A percentile compares a stretch with the other conserved stretches of the same genome.
phyloP scores from a whole-genome alignment of 345 rosid genomes.

The Gossypium mustelinum region DNA sequence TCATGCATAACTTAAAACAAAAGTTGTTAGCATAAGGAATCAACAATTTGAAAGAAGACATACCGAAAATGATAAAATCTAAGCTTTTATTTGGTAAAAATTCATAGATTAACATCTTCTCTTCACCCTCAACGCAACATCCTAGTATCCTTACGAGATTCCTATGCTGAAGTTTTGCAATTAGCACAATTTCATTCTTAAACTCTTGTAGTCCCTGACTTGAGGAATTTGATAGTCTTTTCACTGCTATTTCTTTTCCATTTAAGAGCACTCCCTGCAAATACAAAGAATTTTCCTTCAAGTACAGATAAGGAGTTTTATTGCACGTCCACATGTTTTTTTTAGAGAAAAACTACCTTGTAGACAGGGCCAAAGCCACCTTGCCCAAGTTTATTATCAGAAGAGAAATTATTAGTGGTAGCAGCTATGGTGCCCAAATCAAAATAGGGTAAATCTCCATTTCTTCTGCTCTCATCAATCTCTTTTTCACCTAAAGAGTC shows the following conservation, averaged over 20 bases:
- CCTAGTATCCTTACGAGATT: conserved; percentile 71
- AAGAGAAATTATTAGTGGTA: conserved; percentile 49
- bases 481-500: conserved; percentile 21
- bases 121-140: conserved; percentile 48
- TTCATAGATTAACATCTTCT: conserved; percentile 59
- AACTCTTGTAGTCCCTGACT: conserved; percentile 53
- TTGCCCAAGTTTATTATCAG: neutral
- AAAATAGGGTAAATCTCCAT: conserved; percentile 43
- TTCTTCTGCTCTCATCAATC: conserved; percentile 3
- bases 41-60: conserved; percentile 1
- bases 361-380: conserved; percentile 41
- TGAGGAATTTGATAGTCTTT: conserved; percentile 40
- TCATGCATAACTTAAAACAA: neutral
- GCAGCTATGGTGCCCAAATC: conserved; percentile 35
- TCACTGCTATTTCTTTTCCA: conserved; percentile 43
- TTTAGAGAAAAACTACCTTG: conserved; percentile 32
- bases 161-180: conserved; percentile 61
- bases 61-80: conserved; percentile 52
- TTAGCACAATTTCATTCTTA: conserved; percentile 37
- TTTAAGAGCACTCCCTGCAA: conserved; percentile 27
- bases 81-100: conserved; percentile 58
- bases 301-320: neutral
- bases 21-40: neutral
- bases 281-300: neutral
- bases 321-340: neutral